Percentiles rank a stretch among this genome's conserved stretches.
These are phyloP conservation scores for Gossypium turneri DNA, from an alignment of 345 rosid species.

Conservation along the genomic window DNA sequence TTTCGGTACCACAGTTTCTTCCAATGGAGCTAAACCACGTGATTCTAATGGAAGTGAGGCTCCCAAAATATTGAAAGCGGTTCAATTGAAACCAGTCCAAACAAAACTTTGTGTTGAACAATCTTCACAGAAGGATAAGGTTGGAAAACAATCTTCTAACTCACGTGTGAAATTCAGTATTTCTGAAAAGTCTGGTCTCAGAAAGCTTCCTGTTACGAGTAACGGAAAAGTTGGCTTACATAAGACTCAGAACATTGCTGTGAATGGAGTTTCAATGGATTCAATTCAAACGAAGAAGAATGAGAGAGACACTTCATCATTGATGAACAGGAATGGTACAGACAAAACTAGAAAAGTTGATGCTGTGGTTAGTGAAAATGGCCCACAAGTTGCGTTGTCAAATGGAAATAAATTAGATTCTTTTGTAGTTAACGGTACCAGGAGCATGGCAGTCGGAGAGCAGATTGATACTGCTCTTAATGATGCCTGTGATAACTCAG, in stretches of 20 bases:
- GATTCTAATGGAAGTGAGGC: conserved; percentile 50
- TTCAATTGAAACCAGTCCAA: conserved; percentile 32
- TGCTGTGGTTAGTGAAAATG: conserved; percentile 28
- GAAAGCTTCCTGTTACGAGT: conserved; percentile 35
- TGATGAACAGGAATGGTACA: conserved; percentile 25
- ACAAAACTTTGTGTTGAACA: conserved; percentile 36
- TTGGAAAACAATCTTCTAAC: conserved; percentile 50
- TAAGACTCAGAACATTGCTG: conserved; percentile 38
- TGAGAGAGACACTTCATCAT: conserved; percentile 36
- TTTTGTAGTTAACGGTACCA: conserved; percentile 33
- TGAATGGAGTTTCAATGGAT: conserved; percentile 34
- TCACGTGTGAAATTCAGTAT: conserved; percentile 51
- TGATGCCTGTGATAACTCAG: conserved; percentile 21
- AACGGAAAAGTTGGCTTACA: conserved; percentile 45
- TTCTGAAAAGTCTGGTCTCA: conserved; percentile 50
- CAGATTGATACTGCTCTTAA: background rate
- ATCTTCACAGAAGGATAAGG: conserved; percentile 40
- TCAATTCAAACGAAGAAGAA: conserved; percentile 29
- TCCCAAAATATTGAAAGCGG: conserved; percentile 34
- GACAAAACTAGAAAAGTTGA: conserved; percentile 36
- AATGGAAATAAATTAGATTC: conserved; percentile 36
- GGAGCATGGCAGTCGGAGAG: conserved; percentile 20
- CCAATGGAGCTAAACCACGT: conserved; percentile 54
- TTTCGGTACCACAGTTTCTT: conserved; percentile 27
- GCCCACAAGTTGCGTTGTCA: conserved; percentile 17